Percentiles rank a stretch among this genome's conserved stretches.
phyloP scores from a whole-genome alignment of 1,139 yeast genomes.

The Yamadazyma friedrichii region DNA sequence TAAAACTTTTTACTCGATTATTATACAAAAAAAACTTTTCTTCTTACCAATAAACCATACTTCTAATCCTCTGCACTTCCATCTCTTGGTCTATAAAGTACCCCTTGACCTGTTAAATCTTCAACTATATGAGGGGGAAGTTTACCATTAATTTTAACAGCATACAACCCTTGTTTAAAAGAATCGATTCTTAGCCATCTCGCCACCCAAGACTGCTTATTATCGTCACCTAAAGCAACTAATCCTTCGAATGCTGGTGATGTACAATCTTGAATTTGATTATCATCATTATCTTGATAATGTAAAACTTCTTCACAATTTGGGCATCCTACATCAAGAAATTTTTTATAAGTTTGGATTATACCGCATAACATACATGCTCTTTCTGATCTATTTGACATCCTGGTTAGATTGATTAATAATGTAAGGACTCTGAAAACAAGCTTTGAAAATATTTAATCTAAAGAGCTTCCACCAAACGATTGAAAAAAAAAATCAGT shows the following conservation, averaged over 20 bases:
- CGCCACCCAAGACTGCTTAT: conserved; percentile 90
- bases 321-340: conserved; percentile 90
- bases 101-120: conserved; percentile 68
- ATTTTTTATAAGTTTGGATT: conserved; percentile 72
- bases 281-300: conserved; percentile 78
- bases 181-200: conserved; percentile 93
- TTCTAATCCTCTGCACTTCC: conserved; percentile 85
- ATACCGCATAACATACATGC: conserved; percentile 98
- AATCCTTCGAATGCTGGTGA: conserved; percentile 96
- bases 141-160: conserved; percentile 90
- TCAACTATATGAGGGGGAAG: conserved; percentile 83
- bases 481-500: neutral
- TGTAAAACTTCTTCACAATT: conserved; percentile 88
- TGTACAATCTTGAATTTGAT: conserved; percentile 85
- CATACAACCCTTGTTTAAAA: conserved; percentile 87
- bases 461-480: neutral
- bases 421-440: too few species aligned
- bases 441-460: neutral
- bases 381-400: conserved; percentile 74
- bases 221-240: conserved; percentile 85
- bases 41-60: neutral
- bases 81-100: conserved; percentile 91
- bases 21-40: too few species aligned
- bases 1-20: too few species aligned
- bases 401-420: conserved; percentile 14